These are phyloP conservation scores for Hyaloscypha hepaticicola DNA, from an alignment of 495 filamentous ascomycete species.

Conservation along the genomic window DNA sequence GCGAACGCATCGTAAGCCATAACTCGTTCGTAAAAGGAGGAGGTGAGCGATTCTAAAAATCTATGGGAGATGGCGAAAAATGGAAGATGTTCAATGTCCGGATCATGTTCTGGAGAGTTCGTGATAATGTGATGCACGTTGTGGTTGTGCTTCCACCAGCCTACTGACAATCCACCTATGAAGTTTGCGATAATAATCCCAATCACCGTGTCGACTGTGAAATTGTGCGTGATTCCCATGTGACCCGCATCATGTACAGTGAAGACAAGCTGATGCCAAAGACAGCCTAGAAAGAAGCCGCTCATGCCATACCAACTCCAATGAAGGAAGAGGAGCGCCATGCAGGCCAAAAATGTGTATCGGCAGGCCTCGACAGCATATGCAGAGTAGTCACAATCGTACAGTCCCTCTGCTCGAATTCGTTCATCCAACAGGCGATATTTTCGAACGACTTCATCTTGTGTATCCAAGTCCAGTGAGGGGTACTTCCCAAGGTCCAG, in stretches of 20 bases:
- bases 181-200: constrained; percentile 92
- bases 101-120: constrained; percentile 94
- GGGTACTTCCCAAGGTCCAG: constrained; percentile 82
- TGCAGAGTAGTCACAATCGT: constrained; percentile 78
- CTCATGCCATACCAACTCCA: constrained; percentile 73
- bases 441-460: constrained; percentile 73
- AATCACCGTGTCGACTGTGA: constrained; percentile 76
- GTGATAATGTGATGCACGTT: constrained; percentile 99
- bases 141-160: constrained; percentile 98
- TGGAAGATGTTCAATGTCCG: constrained; percentile 95
- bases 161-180: constrained; percentile 82
- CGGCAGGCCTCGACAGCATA: constrained; percentile 75
- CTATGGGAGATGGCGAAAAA: constrained; percentile 92
- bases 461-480: constrained; percentile 68
- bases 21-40: constrained; percentile 84
- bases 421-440: constrained; percentile 74
- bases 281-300: constrained; percentile 73
- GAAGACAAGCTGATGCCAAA: constrained; percentile 98
- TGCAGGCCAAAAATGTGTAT: constrained; percentile 68
- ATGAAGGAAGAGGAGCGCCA: constrained; percentile 64
- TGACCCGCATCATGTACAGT: constrained; percentile 95
- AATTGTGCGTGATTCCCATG: constrained; percentile 94
- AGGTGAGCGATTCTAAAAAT: constrained; percentile 72
- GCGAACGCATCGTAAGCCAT: constrained; percentile 83
- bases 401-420: constrained; percentile 73